phyloP scores from a whole-genome alignment of 1,139 yeast genomes.

The Ogataea hybrid region DNA sequence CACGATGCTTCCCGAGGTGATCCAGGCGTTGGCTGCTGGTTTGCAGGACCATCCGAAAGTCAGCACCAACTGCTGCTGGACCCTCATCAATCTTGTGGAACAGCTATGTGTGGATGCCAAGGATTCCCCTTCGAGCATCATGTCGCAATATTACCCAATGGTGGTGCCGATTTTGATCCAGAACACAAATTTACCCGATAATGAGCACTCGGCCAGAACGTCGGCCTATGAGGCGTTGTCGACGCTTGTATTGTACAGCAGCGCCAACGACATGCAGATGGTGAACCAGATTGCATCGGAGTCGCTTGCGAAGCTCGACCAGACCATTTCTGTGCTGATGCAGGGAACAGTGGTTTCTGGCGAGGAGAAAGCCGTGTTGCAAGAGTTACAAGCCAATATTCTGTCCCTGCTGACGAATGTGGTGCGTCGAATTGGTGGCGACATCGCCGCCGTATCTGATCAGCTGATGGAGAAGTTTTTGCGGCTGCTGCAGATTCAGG shows the following conservation, averaged over 20 bases:
- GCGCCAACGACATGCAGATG: conserved; percentile 65
- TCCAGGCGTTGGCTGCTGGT: conserved; percentile 74
- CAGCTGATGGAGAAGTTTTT: conserved; percentile 80
- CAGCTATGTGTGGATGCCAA: conserved; percentile 68
- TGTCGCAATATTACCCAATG: conserved; percentile 70
- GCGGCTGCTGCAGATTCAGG: conserved; percentile 58
- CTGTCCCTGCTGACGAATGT: conserved; percentile 84
- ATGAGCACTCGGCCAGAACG: conserved; percentile 87
- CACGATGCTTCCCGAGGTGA: conserved; percentile 62
- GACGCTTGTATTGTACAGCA: conserved; percentile 72
- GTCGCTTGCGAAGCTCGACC: conserved; percentile 70
- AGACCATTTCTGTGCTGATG: conserved; percentile 56
- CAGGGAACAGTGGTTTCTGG: conserved; percentile 37
- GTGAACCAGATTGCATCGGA: conserved; percentile 75
- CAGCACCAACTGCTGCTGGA: conserved; percentile 96
- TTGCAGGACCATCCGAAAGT: conserved; percentile 89
- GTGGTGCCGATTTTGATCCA: conserved; percentile 70
- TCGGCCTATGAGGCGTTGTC: conserved; percentile 95
- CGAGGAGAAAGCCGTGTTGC: conserved; percentile 76
- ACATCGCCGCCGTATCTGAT: conserved; percentile 71
- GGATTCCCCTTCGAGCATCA: conserved; percentile 51
- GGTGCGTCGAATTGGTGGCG: conserved; percentile 75
- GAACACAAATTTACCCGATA: conserved; percentile 69
- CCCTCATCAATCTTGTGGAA: conserved; percentile 86
- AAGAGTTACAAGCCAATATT: conserved; percentile 86